Evolutionary conservation across 2,329 filamentous ascomycete genomes (phyloP), one percentile per base, ranked within the genome.

Genomic region (Colletotrichum nymphaeae): DNA sequence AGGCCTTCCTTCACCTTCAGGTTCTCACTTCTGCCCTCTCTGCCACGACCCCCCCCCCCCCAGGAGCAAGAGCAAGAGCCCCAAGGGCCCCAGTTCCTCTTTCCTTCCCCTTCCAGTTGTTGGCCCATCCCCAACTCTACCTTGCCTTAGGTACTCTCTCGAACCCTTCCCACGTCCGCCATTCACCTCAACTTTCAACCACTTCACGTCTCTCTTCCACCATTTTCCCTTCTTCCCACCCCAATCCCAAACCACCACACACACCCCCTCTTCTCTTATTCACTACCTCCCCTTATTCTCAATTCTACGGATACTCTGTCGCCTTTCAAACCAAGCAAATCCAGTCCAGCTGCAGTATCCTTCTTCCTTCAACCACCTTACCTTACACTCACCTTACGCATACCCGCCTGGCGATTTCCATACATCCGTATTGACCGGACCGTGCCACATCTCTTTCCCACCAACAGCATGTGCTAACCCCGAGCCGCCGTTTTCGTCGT

Each of bases 401-500:
- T 57, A 66, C 35, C 69, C 69, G 53, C 72, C 59, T 46, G 24
- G 42, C 58, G 62, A 65, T 22, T 22, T 56, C 62, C 35, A 74
- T 74, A 63, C 42, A 72, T 74, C 63, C 35, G 57, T 68, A 67
- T 55, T 73, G 53, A 74, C 58, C 35, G n/a, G 16, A 72, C 69
- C 57, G 58, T 59, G 72, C 72, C 63, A 73, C 69, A 72, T 63
- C 57, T 74, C 49, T 67, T 74, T 74, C 35, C 58, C 53, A 35
- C 64, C 72, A 63, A 73, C 69, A 72, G 68, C 72, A 74, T 72
- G 68, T 74, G 72, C 72, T 74, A 68, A 72, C 72, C 69, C 63
- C 67, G 32, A 71, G 71, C 67, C 67, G 71, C 67, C 71, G 71
- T 62, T 73, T 72, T 67, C 72, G 63, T 74, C 72, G 46, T 68